phyloP scores from a whole-genome alignment of 208 protist genomes.

The Crithidia bombi region DNA sequence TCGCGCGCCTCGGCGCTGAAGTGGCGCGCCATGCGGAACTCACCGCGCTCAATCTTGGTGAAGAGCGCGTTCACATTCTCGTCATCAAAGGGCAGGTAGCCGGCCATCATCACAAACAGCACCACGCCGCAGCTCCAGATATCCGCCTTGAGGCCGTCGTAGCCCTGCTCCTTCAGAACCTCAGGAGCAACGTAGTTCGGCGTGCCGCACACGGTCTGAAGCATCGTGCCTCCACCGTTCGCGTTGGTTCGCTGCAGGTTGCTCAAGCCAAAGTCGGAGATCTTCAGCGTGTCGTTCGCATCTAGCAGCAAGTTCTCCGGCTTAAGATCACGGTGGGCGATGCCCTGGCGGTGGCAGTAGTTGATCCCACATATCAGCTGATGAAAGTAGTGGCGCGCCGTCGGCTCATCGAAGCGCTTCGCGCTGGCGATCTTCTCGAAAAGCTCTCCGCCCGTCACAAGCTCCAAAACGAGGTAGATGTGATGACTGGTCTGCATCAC shows the following conservation, averaged over 20 bases:
- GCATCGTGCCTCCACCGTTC: slow-evolving; percentile 59
- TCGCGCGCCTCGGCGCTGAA: slow-evolving; percentile 75
- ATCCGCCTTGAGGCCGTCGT: slow-evolving; percentile 94
- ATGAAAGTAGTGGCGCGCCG: slow-evolving; percentile 94
- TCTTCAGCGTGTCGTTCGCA: slow-evolving; percentile 81
- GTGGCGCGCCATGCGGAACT: slow-evolving; percentile 79
- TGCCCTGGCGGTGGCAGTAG: slow-evolving; percentile 91
- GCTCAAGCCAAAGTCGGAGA: slow-evolving; percentile 92
- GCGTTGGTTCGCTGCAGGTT: slow-evolving; percentile 67
- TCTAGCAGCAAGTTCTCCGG: slow-evolving; percentile 92
- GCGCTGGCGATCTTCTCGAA: slow-evolving; percentile 90
- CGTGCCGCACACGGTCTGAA: slow-evolving; percentile 91
- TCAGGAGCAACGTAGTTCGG: slow-evolving; percentile 94
- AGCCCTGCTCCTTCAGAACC: slow-evolving; percentile 88
- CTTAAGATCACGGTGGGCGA: slow-evolving; percentile 92
- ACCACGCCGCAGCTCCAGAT: slow-evolving; percentile 96
- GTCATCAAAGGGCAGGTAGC: slow-evolving; percentile 93
- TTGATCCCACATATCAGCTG: slow-evolving; percentile 93
- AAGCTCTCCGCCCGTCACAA: slow-evolving; percentile 92
- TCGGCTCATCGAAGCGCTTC: slow-evolving; percentile 82
- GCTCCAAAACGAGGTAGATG: slow-evolving; percentile 92
- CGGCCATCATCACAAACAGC: slow-evolving; percentile 94
- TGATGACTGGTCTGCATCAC: slow-evolving; percentile 90
- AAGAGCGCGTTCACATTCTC: slow-evolving; percentile 91
- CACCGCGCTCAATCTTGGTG: slow-evolving; percentile 89